Conservation (phyloP, 2,329 filamentous ascomycete genomes). For the Ambrosiella beaveri region DNA sequence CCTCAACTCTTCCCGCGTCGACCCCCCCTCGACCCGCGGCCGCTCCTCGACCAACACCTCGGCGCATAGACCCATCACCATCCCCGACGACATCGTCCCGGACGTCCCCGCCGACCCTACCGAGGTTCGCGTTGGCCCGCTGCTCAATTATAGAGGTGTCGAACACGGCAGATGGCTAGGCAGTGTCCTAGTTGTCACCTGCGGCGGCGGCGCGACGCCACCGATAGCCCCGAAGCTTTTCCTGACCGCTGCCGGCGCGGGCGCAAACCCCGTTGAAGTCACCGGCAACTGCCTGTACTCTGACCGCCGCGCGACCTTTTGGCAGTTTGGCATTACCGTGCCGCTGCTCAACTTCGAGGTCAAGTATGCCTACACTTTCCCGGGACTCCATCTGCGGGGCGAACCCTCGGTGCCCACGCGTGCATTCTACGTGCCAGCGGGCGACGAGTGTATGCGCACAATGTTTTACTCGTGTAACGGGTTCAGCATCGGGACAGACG, state of each 20-base stretch:
- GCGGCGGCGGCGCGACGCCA: constrained; percentile 33
- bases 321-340: constrained; percentile 71
- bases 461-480: constrained; percentile 99
- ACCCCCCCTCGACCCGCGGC: constrained; percentile 19
- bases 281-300: constrained; percentile 45
- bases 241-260: constrained; percentile 6
- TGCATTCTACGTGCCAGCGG: constrained; percentile 71
- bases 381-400: constrained; percentile 43
- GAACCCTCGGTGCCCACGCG: constrained; percentile 40
- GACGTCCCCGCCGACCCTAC: constrained; percentile 26
- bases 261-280: constrained; percentile 20
- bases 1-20: constrained; percentile 36
- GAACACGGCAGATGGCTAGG: constrained; percentile 62
- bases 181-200: constrained; percentile 69
- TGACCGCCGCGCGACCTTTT: constrained; percentile 62
- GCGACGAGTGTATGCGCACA: constrained; percentile 79
- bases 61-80: constrained; percentile 33
- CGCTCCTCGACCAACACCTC: constrained; percentile 19
- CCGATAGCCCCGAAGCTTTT: constrained; percentile 6
- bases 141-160: constrained; percentile 65
- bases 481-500: constrained; percentile 75
- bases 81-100: constrained; percentile 16
- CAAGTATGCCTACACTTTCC: constrained; percentile 63
- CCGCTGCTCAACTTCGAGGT: constrained; percentile 55
- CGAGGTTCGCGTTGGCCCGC: constrained; percentile 52